Evolutionary conservation across 1,139 yeast genomes (phyloP).

Genomic region (Lipomyces yarrowii): DNA sequence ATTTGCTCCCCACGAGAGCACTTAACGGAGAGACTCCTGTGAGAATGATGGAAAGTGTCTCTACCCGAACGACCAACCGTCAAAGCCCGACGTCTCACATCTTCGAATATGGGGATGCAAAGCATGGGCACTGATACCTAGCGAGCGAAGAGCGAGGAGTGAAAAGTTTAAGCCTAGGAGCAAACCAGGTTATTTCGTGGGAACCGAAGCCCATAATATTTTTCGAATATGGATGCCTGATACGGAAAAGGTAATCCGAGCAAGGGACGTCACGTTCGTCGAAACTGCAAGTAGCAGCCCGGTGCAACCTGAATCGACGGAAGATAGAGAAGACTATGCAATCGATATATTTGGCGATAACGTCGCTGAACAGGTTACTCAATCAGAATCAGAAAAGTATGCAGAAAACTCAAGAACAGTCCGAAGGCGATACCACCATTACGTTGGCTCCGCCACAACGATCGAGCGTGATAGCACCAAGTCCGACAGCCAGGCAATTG

Average conservation of each 20-base stretch:
- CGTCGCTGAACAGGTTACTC: background rate
- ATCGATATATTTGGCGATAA: background rate
- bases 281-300: background rate
- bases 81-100: constrained; percentile 1
- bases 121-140: background rate
- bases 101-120: background rate
- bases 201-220: background rate
- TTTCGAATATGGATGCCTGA: constrained; percentile 3
- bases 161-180: constrained; percentile 2
- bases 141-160: background rate
- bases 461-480: background rate
- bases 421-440: background rate
- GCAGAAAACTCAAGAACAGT: background rate
- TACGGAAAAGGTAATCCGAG: background rate
- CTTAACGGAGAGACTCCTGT: background rate
- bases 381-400: background rate
- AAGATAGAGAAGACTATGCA: background rate
- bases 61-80: background rate
- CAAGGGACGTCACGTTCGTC: constrained; percentile 1
- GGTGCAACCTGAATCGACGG: constrained; percentile 2
- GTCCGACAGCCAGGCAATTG: background rate
- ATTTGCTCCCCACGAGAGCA: background rate
- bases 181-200: background rate
- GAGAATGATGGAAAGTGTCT: background rate
- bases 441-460: background rate